phyloP scores from a whole-genome alignment of 805 yeast genomes.

The Schwanniomyces sp. region DNA sequence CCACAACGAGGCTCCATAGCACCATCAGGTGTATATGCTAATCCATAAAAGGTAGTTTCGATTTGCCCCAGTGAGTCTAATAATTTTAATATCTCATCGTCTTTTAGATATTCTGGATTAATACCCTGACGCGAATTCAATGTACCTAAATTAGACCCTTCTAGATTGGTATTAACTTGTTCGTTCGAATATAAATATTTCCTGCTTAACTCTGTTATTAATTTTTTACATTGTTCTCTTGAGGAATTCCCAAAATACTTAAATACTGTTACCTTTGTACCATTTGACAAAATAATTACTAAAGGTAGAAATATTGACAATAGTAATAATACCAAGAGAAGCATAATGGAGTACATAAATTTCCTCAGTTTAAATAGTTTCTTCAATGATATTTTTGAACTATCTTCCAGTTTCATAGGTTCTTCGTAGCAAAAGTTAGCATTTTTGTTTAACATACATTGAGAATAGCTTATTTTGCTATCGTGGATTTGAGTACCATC shows the following conservation, averaged over 20 bases:
- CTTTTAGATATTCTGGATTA: conserved; percentile 28
- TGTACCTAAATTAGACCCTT: conserved; percentile 9
- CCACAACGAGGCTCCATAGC: conserved; percentile 58
- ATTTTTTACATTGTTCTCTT: not conserved
- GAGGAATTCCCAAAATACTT: conserved; percentile 26
- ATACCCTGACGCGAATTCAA: conserved; percentile 21
- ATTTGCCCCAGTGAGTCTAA: conserved; percentile 33
- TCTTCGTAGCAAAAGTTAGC: too few relatives aligned
- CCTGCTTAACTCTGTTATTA: not conserved
- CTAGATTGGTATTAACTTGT: not conserved
- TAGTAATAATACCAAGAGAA: conserved; percentile 10
- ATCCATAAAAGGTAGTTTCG: conserved; percentile 47
- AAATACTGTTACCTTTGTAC: conserved; percentile 24
- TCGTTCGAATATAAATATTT: not conserved
- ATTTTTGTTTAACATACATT: too few relatives aligned
- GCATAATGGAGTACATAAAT: conserved; percentile 4
- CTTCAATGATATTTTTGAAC: too few relatives aligned
- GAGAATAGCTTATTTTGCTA: too few relatives aligned
- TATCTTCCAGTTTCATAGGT: too few relatives aligned
- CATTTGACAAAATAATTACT: conserved; percentile 25
- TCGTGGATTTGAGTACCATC: too few relatives aligned
- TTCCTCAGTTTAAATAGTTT: too few relatives aligned
- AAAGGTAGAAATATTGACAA: conserved; percentile 19
- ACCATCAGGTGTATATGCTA: conserved; percentile 59
- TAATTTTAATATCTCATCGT: conserved; percentile 32